phyloP scores from a whole-genome alignment of 805 yeast genomes.

The Alloascoidea africana region DNA sequence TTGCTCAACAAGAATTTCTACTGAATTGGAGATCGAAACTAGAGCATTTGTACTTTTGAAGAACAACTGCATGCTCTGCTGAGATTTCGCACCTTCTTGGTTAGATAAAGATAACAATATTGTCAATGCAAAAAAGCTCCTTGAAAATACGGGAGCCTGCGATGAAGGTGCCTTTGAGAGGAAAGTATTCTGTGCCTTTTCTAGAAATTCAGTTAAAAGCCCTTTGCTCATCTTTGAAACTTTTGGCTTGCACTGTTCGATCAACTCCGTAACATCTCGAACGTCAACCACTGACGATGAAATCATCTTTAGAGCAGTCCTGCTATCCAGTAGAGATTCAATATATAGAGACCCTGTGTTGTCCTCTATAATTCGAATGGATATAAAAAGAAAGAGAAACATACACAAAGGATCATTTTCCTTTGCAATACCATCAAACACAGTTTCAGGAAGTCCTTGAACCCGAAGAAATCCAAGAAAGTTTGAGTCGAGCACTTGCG shows the following conservation, averaged over 20 bases:
- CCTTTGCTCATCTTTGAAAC: not conserved
- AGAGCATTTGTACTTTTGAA: too few species aligned
- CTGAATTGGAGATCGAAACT: too few species aligned
- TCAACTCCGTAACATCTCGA: not conserved
- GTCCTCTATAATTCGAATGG: not conserved
- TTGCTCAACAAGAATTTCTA: too few species aligned
- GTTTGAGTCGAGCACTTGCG: not conserved
- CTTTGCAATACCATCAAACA: not conserved
- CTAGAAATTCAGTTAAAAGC: not conserved
- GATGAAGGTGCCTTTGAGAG: not conserved
- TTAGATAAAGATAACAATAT: not conserved
- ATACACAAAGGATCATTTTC: not conserved
- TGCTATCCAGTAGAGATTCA: not conserved
- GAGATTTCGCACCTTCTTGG: not conserved
- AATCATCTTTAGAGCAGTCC: not conserved
- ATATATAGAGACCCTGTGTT: not conserved
- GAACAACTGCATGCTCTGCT: too few species aligned
- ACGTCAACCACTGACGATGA: not conserved
- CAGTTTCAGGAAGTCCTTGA: slow-evolving; percentile 4
- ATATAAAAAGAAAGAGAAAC: not conserved
- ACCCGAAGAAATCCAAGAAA: slow-evolving; percentile 5
- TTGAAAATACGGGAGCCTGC: not conserved
- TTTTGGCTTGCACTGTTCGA: not conserved
- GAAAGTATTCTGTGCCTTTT: not conserved
- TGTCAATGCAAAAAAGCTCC: not conserved